A percentile compares a stretch with the other conserved stretches of the same genome.
phyloP scores from a whole-genome alignment of 192 early-diverging fungal species.

The Backusella tuberculispora region DNA sequence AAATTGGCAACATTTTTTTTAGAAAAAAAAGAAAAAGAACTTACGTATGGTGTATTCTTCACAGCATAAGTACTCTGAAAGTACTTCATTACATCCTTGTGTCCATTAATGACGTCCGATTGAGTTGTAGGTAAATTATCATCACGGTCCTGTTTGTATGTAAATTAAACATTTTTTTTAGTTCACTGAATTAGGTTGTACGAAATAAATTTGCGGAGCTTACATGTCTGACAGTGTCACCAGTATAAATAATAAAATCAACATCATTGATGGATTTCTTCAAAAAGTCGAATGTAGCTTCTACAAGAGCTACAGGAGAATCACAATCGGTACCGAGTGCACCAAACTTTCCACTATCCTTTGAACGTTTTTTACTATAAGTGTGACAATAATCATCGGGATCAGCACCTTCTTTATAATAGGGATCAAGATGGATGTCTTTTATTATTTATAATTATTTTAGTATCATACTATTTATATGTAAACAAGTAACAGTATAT shows the following conservation, averaged over 20 bases:
- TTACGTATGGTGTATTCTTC: conserved; percentile 25
- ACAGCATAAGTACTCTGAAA: conserved; percentile 32
- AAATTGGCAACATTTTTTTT: too few species aligned
- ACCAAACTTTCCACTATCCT: conserved; percentile 44
- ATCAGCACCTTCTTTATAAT: conserved; percentile 35
- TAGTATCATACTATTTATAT: background rate
- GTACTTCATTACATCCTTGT: conserved; percentile 29
- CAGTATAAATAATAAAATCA: conserved; percentile 49
- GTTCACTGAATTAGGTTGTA: background rate
- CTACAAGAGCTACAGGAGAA: conserved; percentile 11
- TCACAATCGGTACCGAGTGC: conserved; percentile 40
- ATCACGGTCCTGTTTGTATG: conserved; percentile 32
- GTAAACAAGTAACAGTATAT: background rate
- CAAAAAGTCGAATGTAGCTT: conserved; percentile 41
- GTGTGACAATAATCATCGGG: conserved; percentile 41
- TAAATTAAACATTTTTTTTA: background rate
- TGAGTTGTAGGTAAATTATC: conserved; percentile 17
- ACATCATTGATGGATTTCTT: conserved; percentile 31
- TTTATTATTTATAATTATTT: background rate
- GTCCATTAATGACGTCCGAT: conserved; percentile 27
- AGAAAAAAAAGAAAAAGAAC: background rate
- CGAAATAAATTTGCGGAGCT: conserved; percentile 12
- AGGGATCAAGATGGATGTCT: conserved; percentile 47
- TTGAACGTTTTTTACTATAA: conserved; percentile 19
- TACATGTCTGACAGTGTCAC: conserved; percentile 46